Evolutionary conservation across 768 basidiomycete genomes (phyloP).

Genomic region (Tephrocybe sp.): DNA sequence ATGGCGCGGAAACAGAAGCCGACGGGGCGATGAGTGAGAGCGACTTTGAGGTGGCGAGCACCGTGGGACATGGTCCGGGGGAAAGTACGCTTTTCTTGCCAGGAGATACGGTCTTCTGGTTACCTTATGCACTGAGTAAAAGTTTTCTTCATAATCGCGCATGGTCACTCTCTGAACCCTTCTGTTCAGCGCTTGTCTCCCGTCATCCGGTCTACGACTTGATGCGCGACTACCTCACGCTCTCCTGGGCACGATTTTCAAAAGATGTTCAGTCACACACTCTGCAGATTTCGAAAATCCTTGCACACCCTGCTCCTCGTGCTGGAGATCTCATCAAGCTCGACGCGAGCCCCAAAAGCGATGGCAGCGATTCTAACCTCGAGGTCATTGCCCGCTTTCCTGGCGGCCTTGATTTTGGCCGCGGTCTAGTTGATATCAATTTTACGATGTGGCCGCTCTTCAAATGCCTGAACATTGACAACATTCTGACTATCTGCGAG

Average conservation of each 20-base stretch:
- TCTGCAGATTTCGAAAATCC: slow-evolving; percentile 84
- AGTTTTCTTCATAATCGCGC: slow-evolving; percentile 16
- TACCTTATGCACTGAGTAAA: slow-evolving; percentile 89
- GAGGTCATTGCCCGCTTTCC: slow-evolving; percentile 91
- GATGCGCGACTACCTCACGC: slow-evolving; percentile 94
- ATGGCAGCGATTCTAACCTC: slow-evolving; percentile 52
- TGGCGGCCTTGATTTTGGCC: slow-evolving; percentile 91
- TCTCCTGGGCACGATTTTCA: slow-evolving; percentile 92
- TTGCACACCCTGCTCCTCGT: slow-evolving; percentile 84
- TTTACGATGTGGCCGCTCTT: slow-evolving; percentile 98
- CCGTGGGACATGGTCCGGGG: slow-evolving; percentile 77
- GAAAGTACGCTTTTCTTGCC: slow-evolving; percentile 89
- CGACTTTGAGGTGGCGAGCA: slow-evolving; percentile 82
- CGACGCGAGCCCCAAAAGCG: slow-evolving; percentile 72
- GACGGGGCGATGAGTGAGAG: slow-evolving; percentile 83
- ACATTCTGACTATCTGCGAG: slow-evolving; percentile 91
- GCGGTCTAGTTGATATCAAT: slow-evolving; percentile 89
- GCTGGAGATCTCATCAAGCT: slow-evolving; percentile 85
- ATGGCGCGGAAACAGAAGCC: slow-evolving; percentile 70
- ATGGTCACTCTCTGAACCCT: slow-evolving; percentile 9
- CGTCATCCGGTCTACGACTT: slow-evolving; percentile 93
- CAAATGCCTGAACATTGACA: slow-evolving; percentile 89
- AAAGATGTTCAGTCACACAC: slow-evolving; percentile 95
- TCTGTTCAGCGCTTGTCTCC: slow-evolving; percentile 73
- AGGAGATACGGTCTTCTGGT: slow-evolving; percentile 91